These are phyloP conservation scores for Candolleomyces eurysporus DNA, from an alignment of 768 basidiomycete species.

Conservation along the genomic window DNA sequence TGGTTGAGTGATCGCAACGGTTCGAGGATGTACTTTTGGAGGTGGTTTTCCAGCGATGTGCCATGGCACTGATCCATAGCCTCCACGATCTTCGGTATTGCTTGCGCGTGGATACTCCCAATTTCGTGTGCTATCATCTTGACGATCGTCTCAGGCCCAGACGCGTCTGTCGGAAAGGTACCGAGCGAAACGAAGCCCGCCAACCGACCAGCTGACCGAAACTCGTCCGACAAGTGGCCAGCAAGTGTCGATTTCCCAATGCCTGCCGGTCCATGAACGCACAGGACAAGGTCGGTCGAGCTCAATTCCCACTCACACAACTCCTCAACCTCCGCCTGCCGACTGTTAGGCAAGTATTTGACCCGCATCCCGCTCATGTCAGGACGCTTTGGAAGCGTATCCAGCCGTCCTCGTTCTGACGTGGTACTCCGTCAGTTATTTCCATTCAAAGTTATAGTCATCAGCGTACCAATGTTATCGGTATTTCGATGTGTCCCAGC, in stretches of 20 bases:
- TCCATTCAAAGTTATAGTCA: too few relatives aligned
- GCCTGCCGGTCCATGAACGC: slow-evolving; percentile 4
- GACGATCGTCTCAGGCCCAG: slow-evolving; percentile 4
- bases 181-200: slow-evolving; percentile 1
- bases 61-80: not conserved
- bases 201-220: slow-evolving; percentile 4
- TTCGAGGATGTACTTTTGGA: not conserved
- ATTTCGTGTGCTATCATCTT: slow-evolving; percentile 11
- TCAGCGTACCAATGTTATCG: too few relatives aligned
- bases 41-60: not conserved
- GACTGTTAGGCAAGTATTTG: too few relatives aligned
- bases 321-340: too few relatives aligned
- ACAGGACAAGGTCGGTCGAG: too few relatives aligned
- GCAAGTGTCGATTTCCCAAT: slow-evolving; percentile 10
- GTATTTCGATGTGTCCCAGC: too few relatives aligned
- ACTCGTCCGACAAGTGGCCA: not conserved
- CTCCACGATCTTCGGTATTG: not conserved
- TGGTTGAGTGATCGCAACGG: slow-evolving; percentile 4
- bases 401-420: too few relatives aligned
- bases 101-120: slow-evolving; percentile 1
- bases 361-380: too few relatives aligned
- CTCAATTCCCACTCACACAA: too few relatives aligned
- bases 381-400: too few relatives aligned
- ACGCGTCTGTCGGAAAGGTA: not conserved
- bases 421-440: too few relatives aligned